A percentile compares a stretch with the other conserved stretches of the same genome.
Conservation (phyloP, 257 asterid species). For the Gardenia jasminoides region DNA sequence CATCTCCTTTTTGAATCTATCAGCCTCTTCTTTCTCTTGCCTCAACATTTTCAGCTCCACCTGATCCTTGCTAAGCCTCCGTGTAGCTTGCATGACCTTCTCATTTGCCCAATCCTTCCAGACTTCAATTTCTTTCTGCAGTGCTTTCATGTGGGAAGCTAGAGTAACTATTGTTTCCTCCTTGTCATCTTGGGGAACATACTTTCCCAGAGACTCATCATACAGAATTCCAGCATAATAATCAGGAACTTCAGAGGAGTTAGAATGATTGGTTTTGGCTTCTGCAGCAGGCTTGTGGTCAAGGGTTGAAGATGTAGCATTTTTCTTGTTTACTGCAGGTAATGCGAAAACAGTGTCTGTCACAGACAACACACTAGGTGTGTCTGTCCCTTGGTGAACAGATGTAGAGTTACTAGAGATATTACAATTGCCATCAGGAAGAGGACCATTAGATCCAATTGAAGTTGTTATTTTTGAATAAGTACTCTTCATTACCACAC, state of each 20-base stretch:
- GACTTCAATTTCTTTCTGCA: slow-evolving; percentile 47
- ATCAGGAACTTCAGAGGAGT: slow-evolving; percentile 32
- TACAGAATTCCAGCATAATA: slow-evolving; percentile 49
- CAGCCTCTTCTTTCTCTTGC: slow-evolving; percentile 63
- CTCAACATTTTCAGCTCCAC: slow-evolving; percentile 64
- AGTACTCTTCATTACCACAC: slow-evolving; percentile 26
- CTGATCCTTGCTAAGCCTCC: slow-evolving; percentile 58
- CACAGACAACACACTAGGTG: slow-evolving; percentile 12
- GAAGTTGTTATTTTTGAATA: slow-evolving; percentile 33
- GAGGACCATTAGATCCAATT: slow-evolving; percentile 24
- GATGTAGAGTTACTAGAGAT: slow-evolving; percentile 25
- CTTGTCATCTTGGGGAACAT: slow-evolving; percentile 47
- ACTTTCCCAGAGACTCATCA: slow-evolving; percentile 46
- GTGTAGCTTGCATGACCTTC: slow-evolving; percentile 74
- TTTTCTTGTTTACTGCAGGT: slow-evolving; percentile 36
- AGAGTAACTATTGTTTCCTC: slow-evolving; percentile 47
- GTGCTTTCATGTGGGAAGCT: slow-evolving; percentile 35
- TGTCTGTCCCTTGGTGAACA: slow-evolving; percentile 18
- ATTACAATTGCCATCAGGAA: slow-evolving; percentile 27
- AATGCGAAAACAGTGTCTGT: slow-evolving; percentile 36
- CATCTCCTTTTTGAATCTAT: slow-evolving; percentile 51
- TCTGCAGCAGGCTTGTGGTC: slow-evolving; percentile 25
- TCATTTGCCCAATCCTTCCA: slow-evolving; percentile 75
- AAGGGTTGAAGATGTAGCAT: slow-evolving; percentile 20
- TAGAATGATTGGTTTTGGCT: slow-evolving; percentile 12